phyloP scores from a whole-genome alignment of 306 rosid species.

The Datisca glomerata region DNA sequence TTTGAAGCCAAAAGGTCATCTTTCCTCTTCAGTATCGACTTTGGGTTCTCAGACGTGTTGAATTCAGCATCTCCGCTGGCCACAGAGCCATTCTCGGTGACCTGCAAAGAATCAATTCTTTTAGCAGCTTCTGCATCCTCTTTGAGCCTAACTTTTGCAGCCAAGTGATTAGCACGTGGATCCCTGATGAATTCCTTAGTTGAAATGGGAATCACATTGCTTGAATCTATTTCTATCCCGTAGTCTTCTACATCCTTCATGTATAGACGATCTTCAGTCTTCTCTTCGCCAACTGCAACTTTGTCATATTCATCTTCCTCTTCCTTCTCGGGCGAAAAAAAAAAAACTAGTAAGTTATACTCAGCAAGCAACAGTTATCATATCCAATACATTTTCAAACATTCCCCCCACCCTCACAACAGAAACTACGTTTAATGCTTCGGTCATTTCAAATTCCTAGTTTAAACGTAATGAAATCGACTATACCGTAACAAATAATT shows the following conservation, averaged over 20 bases:
- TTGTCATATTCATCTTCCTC: constrained; percentile 87
- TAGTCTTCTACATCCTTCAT: constrained; percentile 55
- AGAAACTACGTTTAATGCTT: neutral
- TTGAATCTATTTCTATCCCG: constrained; percentile 48
- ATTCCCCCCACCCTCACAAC: neutral
- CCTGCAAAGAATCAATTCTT: constrained; percentile 26
- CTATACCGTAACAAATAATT: neutral
- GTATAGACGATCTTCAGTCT: constrained; percentile 44
- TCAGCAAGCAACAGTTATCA: neutral
- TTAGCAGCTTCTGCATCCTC: constrained; percentile 60
- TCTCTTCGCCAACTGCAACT: constrained; percentile 65
- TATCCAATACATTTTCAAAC: neutral
- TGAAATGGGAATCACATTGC: constrained; percentile 36
- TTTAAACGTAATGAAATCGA: neutral
- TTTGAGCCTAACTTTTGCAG: constrained; percentile 56
- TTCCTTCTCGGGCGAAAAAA: too few species aligned
- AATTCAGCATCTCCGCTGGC: constrained; percentile 10
- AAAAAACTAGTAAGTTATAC: too few species aligned
- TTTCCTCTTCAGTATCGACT: constrained; percentile 84
- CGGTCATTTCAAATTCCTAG: neutral
- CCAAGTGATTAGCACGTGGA: constrained; percentile 79
- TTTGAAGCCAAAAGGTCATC: constrained; percentile 30
- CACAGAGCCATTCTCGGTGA: constrained; percentile 30
- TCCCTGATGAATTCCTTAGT: constrained; percentile 38
- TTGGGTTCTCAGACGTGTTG: constrained; percentile 27